These are phyloP conservation scores for Chlorella sp. DNA, from an alignment of 139 green algal genomes.

Conservation along the genomic window DNA sequence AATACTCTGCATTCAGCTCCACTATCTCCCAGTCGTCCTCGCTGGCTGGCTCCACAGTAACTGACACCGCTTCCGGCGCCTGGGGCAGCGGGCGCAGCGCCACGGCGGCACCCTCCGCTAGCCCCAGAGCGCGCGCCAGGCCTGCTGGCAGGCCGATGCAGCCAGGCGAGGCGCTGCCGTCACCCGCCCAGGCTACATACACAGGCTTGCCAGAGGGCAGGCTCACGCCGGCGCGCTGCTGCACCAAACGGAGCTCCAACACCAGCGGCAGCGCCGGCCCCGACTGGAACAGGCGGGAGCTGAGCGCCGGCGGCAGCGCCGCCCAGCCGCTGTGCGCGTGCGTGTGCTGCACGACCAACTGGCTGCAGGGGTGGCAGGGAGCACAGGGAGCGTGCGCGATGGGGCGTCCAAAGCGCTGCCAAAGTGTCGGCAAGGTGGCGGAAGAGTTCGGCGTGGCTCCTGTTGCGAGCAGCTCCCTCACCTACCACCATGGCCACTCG, in stretches of 20 bases:
- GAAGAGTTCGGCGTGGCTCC: background rate
- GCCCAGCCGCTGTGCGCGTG: slow-evolving; percentile 63
- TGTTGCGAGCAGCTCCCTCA: background rate
- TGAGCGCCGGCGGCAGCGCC: slow-evolving; percentile 44
- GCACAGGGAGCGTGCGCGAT: background rate
- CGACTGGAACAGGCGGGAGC: slow-evolving; percentile 31
- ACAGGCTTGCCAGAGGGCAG: background rate
- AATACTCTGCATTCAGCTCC: slow-evolving; percentile 76
- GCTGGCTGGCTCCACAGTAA: slow-evolving; percentile 68
- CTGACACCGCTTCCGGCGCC: slow-evolving; percentile 50
- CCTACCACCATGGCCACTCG: slow-evolving; percentile 6
- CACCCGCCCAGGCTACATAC: slow-evolving; percentile 56
- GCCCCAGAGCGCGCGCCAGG: slow-evolving; percentile 51
- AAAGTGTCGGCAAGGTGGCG: background rate
- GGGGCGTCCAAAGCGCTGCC: background rate
- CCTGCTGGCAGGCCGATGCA: slow-evolving; percentile 56
- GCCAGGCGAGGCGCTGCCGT: slow-evolving; percentile 12
- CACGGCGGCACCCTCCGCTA: slow-evolving; percentile 48
- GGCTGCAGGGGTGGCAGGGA: background rate
- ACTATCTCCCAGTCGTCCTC: slow-evolving; percentile 90
- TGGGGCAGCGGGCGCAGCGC: slow-evolving; percentile 44
- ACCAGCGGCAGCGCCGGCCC: slow-evolving; percentile 31
- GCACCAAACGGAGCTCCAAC: slow-evolving; percentile 43
- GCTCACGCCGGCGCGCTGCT: background rate
- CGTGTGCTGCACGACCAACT: slow-evolving; percentile 44